These are phyloP conservation scores for Cornus controversa DNA, from an alignment of 148 eudicot genomes.

Conservation along the genomic window DNA sequence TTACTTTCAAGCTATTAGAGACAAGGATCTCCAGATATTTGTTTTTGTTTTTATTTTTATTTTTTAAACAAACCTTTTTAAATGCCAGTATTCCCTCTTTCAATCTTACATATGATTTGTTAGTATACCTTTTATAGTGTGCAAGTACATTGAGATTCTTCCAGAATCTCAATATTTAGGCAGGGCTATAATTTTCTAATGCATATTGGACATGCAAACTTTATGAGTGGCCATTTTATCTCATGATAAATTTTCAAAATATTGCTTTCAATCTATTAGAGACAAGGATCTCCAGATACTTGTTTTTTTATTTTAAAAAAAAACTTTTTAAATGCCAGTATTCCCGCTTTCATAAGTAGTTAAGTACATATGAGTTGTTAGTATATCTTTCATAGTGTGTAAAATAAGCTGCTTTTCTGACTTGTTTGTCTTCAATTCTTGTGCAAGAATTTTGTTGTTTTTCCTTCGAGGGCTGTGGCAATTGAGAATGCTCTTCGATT, in stretches of 20 bases:
- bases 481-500: constrained; percentile 84
- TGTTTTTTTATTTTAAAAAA: not conserved
- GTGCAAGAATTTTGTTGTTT: constrained; percentile 73
- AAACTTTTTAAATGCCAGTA: not conserved
- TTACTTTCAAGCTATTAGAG: not conserved
- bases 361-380: not conserved
- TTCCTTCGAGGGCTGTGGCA: constrained; percentile 95
- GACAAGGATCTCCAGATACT: not conserved
- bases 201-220: not conserved
- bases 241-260: not conserved
- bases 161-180: not conserved
- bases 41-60: not conserved
- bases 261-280: not conserved
- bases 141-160: too few relatives aligned
- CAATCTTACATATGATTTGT: not conserved
- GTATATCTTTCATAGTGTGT: not conserved
- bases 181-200: not conserved
- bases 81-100: not conserved
- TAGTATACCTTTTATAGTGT: not conserved
- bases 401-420: constrained; percentile 13
- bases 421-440: constrained; percentile 17
- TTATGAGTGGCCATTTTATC: not conserved
- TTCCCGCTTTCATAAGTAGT: too few relatives aligned
- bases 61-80: not conserved
- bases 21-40: not conserved